Conservation (phyloP, 208 protist genomes). For the Sergeia podlipaevii region DNA sequence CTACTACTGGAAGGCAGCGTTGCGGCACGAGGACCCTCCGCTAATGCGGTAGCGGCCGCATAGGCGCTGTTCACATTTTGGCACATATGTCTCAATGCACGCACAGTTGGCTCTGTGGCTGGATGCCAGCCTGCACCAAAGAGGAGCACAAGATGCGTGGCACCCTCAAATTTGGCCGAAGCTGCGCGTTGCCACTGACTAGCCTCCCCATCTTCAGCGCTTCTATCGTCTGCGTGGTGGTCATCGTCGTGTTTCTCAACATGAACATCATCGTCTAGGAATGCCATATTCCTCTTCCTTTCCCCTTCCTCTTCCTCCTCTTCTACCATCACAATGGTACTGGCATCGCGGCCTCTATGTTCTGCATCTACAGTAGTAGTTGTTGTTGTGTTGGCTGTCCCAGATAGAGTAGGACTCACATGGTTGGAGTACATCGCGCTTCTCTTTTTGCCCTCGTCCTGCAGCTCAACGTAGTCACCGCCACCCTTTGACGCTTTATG, state of each 20-base stretch:
- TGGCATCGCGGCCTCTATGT: too few species aligned
- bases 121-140: conserved; percentile 72
- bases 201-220: not conserved
- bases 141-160: conserved; percentile 39
- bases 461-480: not conserved
- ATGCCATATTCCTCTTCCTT: too few species aligned
- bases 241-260: not conserved
- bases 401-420: too few species aligned
- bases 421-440: too few species aligned
- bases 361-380: too few species aligned
- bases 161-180: conserved; percentile 12
- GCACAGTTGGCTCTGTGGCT: conserved; percentile 23
- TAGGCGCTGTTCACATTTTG: conserved; percentile 12
- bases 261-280: too few species aligned
- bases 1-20: too few species aligned
- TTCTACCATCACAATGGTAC: too few species aligned
- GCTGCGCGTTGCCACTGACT: conserved; percentile 18
- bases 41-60: not conserved
- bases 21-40: too few species aligned
- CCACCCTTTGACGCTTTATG: not conserved
- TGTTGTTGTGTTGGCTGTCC: too few species aligned
- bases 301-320: too few species aligned
- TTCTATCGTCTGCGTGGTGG: not conserved
- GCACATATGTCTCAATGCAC: conserved; percentile 25
- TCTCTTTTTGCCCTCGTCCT: not conserved